A percentile compares a stretch with the other conserved stretches of the same genome.
These are phyloP conservation scores for Rhizopus sp. DNA, from an alignment of 371 early-diverging fungal species.

Conservation along the genomic window DNA sequence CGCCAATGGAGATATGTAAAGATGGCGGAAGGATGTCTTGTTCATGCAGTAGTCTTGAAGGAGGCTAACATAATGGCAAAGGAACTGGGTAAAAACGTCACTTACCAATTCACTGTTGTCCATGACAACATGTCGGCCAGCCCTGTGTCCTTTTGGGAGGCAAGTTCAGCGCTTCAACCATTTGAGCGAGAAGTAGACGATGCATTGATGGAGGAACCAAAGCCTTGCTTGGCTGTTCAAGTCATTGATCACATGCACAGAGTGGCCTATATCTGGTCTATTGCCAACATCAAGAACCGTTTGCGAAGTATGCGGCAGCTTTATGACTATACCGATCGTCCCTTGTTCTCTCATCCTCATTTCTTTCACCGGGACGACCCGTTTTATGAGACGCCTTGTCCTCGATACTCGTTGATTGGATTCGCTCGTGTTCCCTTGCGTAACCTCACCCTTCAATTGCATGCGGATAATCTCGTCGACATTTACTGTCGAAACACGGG, in stretches of 20 bases:
- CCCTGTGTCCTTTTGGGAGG: constrained; percentile 65
- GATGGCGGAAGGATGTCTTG: constrained; percentile 68
- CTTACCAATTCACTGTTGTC: constrained; percentile 77
- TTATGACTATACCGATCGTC: constrained; percentile 68
- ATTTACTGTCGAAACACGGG: constrained; percentile 63
- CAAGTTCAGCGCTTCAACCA: constrained; percentile 35
- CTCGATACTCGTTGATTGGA: constrained; percentile 62
- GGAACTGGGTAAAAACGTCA: constrained; percentile 72
- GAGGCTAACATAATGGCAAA: constrained; percentile 83
- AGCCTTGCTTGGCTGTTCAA: constrained; percentile 64
- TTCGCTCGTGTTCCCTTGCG: constrained; percentile 53
- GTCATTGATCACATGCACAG: constrained; percentile 70
- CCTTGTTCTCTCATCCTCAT: constrained; percentile 56
- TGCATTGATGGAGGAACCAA: constrained; percentile 37
- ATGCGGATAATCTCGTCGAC: constrained; percentile 55
- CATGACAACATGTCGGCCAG: constrained; percentile 51
- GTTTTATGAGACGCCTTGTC: constrained; percentile 63
- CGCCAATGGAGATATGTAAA: constrained; percentile 60
- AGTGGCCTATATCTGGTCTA: constrained; percentile 73
- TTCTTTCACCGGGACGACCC: constrained; percentile 62
- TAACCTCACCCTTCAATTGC: constrained; percentile 52
- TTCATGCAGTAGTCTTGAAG: constrained; percentile 69
- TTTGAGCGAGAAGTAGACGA: constrained; percentile 49
- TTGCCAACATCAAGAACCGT: constrained; percentile 60
- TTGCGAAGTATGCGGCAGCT: constrained; percentile 73